Base-by-base conservation (phyloP, 192 early-diverging fungal species). In the Tieghemiomyces parasiticus region DNA sequence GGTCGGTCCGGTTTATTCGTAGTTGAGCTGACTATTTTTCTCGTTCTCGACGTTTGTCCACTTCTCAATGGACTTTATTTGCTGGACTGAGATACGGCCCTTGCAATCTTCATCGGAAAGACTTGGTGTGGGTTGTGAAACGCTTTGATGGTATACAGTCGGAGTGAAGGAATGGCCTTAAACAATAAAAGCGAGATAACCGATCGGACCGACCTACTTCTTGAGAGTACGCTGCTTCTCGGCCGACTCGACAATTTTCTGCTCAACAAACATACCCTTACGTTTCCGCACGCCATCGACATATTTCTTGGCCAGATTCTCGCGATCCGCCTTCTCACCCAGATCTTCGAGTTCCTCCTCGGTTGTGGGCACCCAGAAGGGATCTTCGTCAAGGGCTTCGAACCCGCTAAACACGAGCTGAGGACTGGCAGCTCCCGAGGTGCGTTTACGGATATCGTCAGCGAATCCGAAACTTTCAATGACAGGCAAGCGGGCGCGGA, bases 401-500 rank as follows among this genome's bases (percentile, higher is more conserved):
- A 91, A 99, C 2, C 94, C 93, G 42, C 77, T 83, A 73, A 97
- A 99, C 35, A 99, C 84, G 29, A 99, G 74, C 63, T 96, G 88
- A 2, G 97, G 97, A 60, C 81, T 89, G 10, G 97, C 97, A 0
- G 89, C 90, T 0, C 97, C 97, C 0, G 90, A 91, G 0, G 95
- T 95, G 62, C 88, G 77, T 67, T 92, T 99, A 26, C 97, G 83
- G 30, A 99, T 89, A 65, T 97, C 92, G 66, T 99, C 97, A 9
- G 91, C 82, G 71, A 99, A 97, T n/a, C 97, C 97, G 79, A 99
- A 97, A 51, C 86, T 89, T 67, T 99, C 97, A 29, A 99, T 81
- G 19, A 99, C 93, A 3, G 97, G 97, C 22, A 99, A 67, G 13
- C 80, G 60, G 0, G 92, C 80, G 61, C 81, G 78, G 67, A 99